Conservation (phyloP, 495 filamentous ascomycete genomes). For the Aspergillus olivimuriae region DNA sequence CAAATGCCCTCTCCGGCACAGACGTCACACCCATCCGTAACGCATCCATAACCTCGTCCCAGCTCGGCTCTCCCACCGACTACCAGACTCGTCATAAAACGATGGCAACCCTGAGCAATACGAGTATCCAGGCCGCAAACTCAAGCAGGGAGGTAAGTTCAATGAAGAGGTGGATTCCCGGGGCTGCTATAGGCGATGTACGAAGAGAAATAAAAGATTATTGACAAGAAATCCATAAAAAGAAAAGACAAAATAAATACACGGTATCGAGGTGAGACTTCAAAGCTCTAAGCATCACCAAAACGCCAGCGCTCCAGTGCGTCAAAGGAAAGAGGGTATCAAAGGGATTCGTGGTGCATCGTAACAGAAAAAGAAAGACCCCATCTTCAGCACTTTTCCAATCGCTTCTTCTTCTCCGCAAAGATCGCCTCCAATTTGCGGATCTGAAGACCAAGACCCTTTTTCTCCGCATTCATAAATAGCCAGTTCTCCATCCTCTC, state of each 20-base stretch:
- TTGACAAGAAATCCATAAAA: background rate
- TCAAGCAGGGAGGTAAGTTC: no score
- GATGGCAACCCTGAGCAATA: no score
- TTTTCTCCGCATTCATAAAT: conserved; percentile 74
- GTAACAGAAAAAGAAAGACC: background rate
- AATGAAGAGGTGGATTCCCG: no score
- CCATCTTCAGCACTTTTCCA: conserved; percentile 25
- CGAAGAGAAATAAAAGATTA: background rate
- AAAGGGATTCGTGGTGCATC: conserved; percentile 2
- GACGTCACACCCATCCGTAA: no score
- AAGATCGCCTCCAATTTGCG: conserved; percentile 62
- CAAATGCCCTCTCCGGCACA: no score
- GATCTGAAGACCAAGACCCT: conserved; percentile 51
- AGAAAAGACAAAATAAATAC: background rate
- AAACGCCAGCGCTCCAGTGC: conserved; percentile 14
- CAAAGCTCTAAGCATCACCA: background rate
- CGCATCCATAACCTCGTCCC: no score
- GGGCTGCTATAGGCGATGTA: no score
- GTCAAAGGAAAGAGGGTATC: conserved; percentile 7
- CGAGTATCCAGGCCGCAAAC: no score
- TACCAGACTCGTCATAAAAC: no score
- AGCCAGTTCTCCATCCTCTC: conserved; percentile 84
- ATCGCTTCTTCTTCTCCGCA: conserved; percentile 56
- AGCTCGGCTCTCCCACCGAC: no score
- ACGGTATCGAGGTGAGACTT: background rate